These are phyloP conservation scores for Cystofilobasidium capitatum DNA, from an alignment of 768 basidiomycete species.

Conservation along the genomic window DNA sequence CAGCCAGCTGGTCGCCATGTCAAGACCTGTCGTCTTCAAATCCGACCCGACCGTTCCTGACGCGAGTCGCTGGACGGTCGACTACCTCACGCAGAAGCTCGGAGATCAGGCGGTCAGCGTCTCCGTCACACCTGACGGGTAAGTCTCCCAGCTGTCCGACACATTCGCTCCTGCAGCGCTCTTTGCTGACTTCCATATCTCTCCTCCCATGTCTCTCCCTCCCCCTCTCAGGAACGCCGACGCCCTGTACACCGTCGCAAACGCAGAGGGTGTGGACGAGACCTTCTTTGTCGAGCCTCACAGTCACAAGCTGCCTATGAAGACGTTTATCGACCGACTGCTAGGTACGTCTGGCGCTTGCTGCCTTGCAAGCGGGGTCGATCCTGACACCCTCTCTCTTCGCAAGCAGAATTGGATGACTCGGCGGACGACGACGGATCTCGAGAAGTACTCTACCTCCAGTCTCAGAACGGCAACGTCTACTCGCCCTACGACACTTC, in stretches of 20 bases:
- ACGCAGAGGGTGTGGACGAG: conserved; percentile 44
- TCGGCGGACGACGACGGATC: neutral
- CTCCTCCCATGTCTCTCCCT: neutral
- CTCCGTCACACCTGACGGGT: conserved; percentile 80
- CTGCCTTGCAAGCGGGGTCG: neutral
- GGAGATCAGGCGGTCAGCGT: conserved; percentile 54
- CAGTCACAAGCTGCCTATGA: conserved; percentile 59
- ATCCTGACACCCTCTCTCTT: conserved; percentile 15
- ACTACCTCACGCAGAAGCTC: conserved; percentile 54
- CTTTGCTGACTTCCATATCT: neutral
- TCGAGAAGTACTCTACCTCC: conserved; percentile 55
- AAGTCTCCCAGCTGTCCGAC: conserved; percentile 29
- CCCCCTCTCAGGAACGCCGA: conserved; percentile 27
- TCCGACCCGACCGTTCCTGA: conserved; percentile 43
- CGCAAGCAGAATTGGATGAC: too few relatives aligned
- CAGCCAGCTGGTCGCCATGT: conserved; percentile 55
- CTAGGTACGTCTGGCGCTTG: conserved; percentile 32
- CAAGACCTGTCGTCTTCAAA: conserved; percentile 64
- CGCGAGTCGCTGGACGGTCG: conserved; percentile 54
- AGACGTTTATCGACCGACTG: conserved; percentile 46
- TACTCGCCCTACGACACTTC: conserved; percentile 46
- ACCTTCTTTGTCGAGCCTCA: conserved; percentile 69
- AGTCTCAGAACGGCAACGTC: conserved; percentile 86
- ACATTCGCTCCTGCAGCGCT: neutral
- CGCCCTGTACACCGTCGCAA: conserved; percentile 68